Percentiles rank a stretch among this genome's conserved stretches.
Conservation (phyloP, 1,284 basidiomycete species). For the Mycena citricolor region DNA sequence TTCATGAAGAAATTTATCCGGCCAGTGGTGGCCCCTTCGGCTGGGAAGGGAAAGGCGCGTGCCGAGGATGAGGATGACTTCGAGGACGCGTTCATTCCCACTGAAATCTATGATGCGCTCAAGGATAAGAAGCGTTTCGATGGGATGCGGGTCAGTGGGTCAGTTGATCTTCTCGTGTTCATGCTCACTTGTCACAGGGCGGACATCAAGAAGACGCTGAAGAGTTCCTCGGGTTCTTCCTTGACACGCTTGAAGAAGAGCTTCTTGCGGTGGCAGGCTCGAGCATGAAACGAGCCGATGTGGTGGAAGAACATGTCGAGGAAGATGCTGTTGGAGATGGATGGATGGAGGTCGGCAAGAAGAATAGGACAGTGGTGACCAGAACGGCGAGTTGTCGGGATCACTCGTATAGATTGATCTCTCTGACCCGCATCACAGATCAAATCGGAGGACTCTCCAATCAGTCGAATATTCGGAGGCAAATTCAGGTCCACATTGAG, state of each 20-base stretch:
- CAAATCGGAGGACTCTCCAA: slow-evolving; percentile 81
- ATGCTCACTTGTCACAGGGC: slow-evolving; percentile 44
- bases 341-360: slow-evolving; percentile 94
- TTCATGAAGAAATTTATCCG: slow-evolving; percentile 89
- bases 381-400: slow-evolving; percentile 58
- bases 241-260: slow-evolving; percentile 96
- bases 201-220: slow-evolving; percentile 98
- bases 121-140: slow-evolving; percentile 94
- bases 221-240: slow-evolving; percentile 97
- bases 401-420: not conserved
- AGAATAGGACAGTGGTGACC: slow-evolving; percentile 83
- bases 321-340: slow-evolving; percentile 48
- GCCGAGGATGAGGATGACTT: slow-evolving; percentile 42
- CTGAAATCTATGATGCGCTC: slow-evolving; percentile 93
- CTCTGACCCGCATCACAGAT: slow-evolving; percentile 44
- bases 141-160: slow-evolving; percentile 75
- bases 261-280: slow-evolving; percentile 65
- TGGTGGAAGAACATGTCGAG: slow-evolving; percentile 47
- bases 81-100: slow-evolving; percentile 79
- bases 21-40: slow-evolving; percentile 30
- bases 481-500: slow-evolving; percentile 88
- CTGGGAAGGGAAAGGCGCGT: slow-evolving; percentile 28
- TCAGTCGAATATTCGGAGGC: slow-evolving; percentile 92
- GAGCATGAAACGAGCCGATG: slow-evolving; percentile 1
- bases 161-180: slow-evolving; percentile 5